These are phyloP conservation scores for Trypanosoma vivax DNA, from an alignment of 208 protist genomes.

Conservation along the genomic window DNA sequence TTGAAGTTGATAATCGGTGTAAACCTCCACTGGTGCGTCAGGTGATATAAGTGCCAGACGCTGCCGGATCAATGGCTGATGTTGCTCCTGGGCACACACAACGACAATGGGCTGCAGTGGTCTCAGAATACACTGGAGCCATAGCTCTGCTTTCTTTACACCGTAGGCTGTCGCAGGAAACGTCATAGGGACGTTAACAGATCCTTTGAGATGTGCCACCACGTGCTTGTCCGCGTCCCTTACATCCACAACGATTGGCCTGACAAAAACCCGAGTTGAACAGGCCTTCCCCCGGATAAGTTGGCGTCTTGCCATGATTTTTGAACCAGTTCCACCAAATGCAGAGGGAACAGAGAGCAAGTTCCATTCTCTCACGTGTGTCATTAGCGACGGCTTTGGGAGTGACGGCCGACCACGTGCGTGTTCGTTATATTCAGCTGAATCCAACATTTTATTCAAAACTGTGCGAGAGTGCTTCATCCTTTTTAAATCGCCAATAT, in stretches of 20 bases:
- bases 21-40: conserved; percentile 18
- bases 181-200: conserved; percentile 67
- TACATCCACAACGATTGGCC: conserved; percentile 48
- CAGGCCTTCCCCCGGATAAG: neutral
- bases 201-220: conserved; percentile 37
- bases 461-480: conserved; percentile 51
- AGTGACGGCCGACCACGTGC: conserved; percentile 38
- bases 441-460: conserved; percentile 31
- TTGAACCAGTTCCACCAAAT: conserved; percentile 7
- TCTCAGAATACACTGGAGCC: conserved; percentile 67
- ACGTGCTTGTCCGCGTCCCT: conserved; percentile 45
- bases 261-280: neutral
- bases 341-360: conserved; percentile 22
- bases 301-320: neutral
- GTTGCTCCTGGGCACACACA: conserved; percentile 24
- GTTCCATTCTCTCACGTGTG: conserved; percentile 39
- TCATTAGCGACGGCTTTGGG: conserved; percentile 45
- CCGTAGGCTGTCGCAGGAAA: conserved; percentile 59
- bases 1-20: conserved; percentile 32
- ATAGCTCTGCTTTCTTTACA: conserved; percentile 72
- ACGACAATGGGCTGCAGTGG: conserved; percentile 52
- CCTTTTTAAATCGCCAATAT: conserved; percentile 46
- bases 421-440: conserved; percentile 32
- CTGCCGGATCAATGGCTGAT: conserved; percentile 17
- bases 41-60: conserved; percentile 36